Evolutionary conservation across 192 early-diverging fungal species (phyloP).

Genomic region (Gamsiella multidivaricata): DNA sequence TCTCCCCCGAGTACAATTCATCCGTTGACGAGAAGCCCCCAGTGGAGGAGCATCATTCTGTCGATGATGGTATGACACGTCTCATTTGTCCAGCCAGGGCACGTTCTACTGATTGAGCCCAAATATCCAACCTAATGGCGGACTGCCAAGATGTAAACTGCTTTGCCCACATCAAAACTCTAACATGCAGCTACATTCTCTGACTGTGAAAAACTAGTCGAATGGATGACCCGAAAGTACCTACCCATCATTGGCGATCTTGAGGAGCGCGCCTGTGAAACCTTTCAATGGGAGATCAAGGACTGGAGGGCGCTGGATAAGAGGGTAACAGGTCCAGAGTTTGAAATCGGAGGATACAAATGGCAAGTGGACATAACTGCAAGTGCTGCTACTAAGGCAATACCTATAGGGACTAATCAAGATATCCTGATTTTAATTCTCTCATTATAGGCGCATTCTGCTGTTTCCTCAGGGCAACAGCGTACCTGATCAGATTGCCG

Average conservation of each 20-base stretch:
- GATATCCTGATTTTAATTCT: too few relatives aligned
- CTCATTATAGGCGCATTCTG: conserved; percentile 79
- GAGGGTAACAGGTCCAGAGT: conserved; percentile 59
- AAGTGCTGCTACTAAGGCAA: too few relatives aligned
- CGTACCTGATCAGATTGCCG: conserved; percentile 71
- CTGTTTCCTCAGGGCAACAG: conserved; percentile 93
- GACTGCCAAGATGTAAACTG: too few relatives aligned
- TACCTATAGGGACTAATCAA: too few relatives aligned
- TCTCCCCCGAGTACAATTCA: conserved; percentile 31
- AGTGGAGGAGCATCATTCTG: conserved; percentile 33
- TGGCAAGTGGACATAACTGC: conserved; percentile 30
- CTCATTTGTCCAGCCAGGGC: too few relatives aligned
- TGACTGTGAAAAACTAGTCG: too few relatives aligned
- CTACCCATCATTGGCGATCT: conserved; percentile 51
- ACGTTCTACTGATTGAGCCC: too few relatives aligned
- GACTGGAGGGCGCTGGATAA: conserved; percentile 55
- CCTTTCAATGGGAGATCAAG: conserved; percentile 55
- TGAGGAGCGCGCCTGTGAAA: conserved; percentile 48
- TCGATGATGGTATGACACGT: conserved; percentile 33
- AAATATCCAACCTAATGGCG: too few relatives aligned
- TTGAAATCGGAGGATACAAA: conserved; percentile 59
- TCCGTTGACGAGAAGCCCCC: conserved; percentile 46
- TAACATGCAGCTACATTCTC: too few relatives aligned
- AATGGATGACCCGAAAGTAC: conserved; percentile 52
- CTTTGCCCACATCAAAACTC: too few relatives aligned